These are phyloP conservation scores for Vaccinium vitisidaea DNA, from an alignment of 148 eudicot genomes.

Conservation along the genomic window DNA sequence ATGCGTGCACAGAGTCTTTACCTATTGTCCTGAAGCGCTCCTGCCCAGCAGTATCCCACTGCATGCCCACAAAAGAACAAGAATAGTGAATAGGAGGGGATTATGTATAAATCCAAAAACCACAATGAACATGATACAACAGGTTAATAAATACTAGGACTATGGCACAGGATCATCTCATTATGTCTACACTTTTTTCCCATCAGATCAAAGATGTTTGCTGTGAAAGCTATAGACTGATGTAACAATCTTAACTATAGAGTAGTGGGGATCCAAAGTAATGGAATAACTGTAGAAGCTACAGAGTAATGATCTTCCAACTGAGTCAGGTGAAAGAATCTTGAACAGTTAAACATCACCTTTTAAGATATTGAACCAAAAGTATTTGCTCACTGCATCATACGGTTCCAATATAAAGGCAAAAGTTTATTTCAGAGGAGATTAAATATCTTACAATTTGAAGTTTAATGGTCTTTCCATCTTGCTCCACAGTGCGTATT, in stretches of 20 bases:
- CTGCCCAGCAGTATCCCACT: conserved; percentile 69
- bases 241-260: neutral
- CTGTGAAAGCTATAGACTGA: neutral
- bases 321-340: neutral
- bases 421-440: neutral
- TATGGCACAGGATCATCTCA: neutral
- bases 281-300: neutral
- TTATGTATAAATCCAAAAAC: neutral
- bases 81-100: neutral
- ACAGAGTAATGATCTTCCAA: neutral
- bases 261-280: neutral
- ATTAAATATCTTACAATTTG: conserved; percentile 40
- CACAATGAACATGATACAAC: neutral
- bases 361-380: neutral
- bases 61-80: conserved; percentile 14
- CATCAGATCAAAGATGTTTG: neutral
- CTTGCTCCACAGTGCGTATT: conserved; percentile 61
- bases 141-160: neutral
- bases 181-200: neutral
- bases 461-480: conserved; percentile 55
- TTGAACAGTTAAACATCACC: neutral
- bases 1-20: too few relatives aligned
- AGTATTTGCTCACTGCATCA: conserved; percentile 2
- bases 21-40: conserved; percentile 59
- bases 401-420: neutral